Percentiles rank a stretch among this genome's conserved stretches.
phyloP scores from a whole-genome alignment of 2,329 filamentous ascomycete genomes.

The Domatiomyces globalis region DNA sequence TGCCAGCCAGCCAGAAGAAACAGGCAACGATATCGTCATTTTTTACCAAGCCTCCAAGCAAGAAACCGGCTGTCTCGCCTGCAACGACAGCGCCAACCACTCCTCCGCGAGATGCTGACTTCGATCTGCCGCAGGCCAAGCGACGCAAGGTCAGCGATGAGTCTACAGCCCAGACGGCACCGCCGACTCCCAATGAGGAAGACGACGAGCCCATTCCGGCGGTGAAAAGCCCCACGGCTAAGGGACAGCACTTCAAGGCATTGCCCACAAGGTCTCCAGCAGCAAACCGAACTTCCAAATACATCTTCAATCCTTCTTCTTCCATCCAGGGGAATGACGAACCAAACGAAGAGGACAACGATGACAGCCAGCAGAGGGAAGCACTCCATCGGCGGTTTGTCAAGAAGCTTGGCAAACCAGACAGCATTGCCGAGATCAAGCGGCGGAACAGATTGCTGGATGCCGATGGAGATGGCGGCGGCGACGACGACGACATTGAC shows the following conservation, averaged over 20 bases:
- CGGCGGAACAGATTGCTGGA: constrained; percentile 42
- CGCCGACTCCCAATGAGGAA: background rate
- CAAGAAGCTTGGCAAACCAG: constrained; percentile 73
- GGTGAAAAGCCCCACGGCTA: constrained; percentile 3
- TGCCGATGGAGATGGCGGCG: constrained; percentile 39
- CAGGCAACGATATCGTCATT: constrained; percentile 27
- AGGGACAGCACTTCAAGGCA: constrained; percentile 4
- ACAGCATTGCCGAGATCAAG: constrained; percentile 58
- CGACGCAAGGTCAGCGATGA: constrained; percentile 5
- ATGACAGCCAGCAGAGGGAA: constrained; percentile 47
- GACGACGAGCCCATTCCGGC: constrained; percentile 1
- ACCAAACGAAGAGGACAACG: constrained; percentile 26
- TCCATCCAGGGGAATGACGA: constrained; percentile 27
- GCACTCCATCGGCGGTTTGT: constrained; percentile 73
- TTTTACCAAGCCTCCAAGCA: constrained; percentile 9
- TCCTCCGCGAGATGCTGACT: constrained; percentile 1
- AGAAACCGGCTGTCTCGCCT: background rate
- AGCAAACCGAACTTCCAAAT: constrained; percentile 42
- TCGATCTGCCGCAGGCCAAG: constrained; percentile 11
- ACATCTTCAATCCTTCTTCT: constrained; percentile 41
- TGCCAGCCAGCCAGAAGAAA: constrained; percentile 29
- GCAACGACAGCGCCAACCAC: background rate
- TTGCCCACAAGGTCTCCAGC: constrained; percentile 19
- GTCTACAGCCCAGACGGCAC: background rate
- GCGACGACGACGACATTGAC: constrained; percentile 45